Evolutionary conservation across 257 asterid species (phyloP).

Genomic region (Cruciata laevipes): DNA sequence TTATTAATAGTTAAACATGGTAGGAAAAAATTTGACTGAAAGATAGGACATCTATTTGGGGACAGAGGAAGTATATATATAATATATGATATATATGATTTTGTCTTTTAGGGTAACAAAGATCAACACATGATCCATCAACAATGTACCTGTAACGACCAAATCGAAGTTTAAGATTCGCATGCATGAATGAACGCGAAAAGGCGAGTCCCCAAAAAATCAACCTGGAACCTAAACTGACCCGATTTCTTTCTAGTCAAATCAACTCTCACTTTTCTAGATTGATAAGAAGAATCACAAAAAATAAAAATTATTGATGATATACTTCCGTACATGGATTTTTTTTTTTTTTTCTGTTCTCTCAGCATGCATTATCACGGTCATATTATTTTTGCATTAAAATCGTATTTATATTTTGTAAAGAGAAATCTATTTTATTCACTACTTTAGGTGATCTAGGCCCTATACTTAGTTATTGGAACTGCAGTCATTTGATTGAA

Average conservation of each 20-base stretch:
- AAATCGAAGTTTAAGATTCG: conserved; percentile 8
- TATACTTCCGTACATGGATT: background rate
- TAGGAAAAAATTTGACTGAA: too few species aligned
- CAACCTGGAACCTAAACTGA: background rate
- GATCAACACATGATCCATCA: background rate
- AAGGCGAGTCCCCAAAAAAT: background rate
- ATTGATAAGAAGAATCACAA: background rate
- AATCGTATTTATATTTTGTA: too few species aligned
- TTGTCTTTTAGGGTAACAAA: background rate
- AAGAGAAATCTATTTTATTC: too few species aligned
- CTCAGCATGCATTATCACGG: too few species aligned
- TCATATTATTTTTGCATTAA: too few species aligned
- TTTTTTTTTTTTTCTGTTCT: too few species aligned
- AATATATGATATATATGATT: background rate
- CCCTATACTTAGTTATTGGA: too few species aligned
- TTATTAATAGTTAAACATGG: too few species aligned
- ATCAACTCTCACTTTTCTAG: background rate
- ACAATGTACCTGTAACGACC: background rate
- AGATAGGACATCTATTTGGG: too few species aligned
- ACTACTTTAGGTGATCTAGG: too few species aligned
- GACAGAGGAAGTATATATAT: too few species aligned
- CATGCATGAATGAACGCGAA: conserved; percentile 4
- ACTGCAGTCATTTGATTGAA: too few species aligned
- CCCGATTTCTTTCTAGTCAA: background rate
- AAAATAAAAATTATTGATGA: background rate